These are phyloP conservation scores for Gastrolobium villosum DNA, from an alignment of 306 rosid species.

Conservation along the genomic window DNA sequence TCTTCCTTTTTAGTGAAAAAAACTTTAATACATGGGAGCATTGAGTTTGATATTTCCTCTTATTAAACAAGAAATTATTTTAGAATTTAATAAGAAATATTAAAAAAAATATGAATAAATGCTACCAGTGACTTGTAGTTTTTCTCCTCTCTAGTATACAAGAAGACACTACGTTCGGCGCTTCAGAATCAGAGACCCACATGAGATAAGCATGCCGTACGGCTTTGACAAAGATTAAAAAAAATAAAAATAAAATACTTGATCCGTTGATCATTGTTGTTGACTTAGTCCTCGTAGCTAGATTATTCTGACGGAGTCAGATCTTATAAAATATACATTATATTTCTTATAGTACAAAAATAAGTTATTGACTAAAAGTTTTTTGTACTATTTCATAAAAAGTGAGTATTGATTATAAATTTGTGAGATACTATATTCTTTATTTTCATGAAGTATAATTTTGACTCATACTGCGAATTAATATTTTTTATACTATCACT, in stretches of 20 bases:
- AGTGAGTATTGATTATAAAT: background rate
- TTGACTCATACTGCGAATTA: background rate
- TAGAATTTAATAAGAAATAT: too few relatives aligned
- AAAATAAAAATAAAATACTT: background rate
- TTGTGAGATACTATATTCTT: background rate
- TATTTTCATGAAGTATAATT: background rate
- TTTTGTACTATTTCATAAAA: background rate
- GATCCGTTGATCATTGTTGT: conserved; percentile 28
- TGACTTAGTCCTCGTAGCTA: conserved; percentile 15
- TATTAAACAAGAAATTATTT: too few relatives aligned
- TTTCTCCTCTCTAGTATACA: conserved; percentile 3
- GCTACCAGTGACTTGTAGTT: background rate
- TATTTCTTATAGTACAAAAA: background rate
- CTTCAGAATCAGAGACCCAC: conserved; percentile 26
- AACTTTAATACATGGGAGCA: too few relatives aligned
- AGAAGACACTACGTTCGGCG: conserved; percentile 34
- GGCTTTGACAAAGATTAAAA: conserved; percentile 37
- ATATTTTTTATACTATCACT: background rate
- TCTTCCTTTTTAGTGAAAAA: too few relatives aligned
- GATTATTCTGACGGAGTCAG: background rate
- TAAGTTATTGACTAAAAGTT: background rate
- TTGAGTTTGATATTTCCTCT: too few relatives aligned
- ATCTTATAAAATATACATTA: background rate
- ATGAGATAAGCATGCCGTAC: conserved; percentile 46
- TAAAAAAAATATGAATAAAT: too few relatives aligned